Evolutionary conservation across 2,329 filamentous ascomycete genomes (phyloP).

Genomic region (Scolecobasidium constrictum): DNA sequence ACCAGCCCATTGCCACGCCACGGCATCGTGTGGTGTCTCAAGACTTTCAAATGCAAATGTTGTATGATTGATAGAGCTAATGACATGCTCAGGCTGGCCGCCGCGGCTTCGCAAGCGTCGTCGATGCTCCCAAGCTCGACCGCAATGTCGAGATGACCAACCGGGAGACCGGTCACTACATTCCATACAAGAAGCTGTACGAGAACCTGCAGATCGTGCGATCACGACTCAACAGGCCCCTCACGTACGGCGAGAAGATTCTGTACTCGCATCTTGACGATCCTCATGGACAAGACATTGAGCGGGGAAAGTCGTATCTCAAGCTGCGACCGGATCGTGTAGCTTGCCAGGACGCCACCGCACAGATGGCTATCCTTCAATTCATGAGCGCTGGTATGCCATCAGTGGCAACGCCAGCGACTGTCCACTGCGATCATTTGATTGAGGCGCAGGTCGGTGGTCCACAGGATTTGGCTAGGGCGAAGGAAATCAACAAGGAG

Average conservation of each 20-base stretch:
- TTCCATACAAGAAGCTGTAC: slow-evolving; percentile 99
- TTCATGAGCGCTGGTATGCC: slow-evolving; percentile 99
- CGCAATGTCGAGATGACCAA: slow-evolving; percentile 98
- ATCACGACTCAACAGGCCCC: slow-evolving; percentile 76
- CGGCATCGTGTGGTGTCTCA: background rate
- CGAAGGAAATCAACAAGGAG: slow-evolving; percentile 93
- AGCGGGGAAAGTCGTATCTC: slow-evolving; percentile 91
- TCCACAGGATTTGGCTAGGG: slow-evolving; percentile 83
- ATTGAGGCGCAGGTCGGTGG: slow-evolving; percentile 96
- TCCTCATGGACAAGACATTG: slow-evolving; percentile 88
- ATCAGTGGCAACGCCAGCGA: slow-evolving; percentile 84
- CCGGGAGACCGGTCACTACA: slow-evolving; percentile 91
- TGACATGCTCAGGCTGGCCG: slow-evolving; percentile 35
- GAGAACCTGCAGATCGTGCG: slow-evolving; percentile 93
- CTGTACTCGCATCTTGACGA: slow-evolving; percentile 98
- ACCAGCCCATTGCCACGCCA: background rate
- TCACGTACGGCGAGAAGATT: slow-evolving; percentile 97
- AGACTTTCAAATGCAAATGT: background rate
- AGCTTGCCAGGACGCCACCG: slow-evolving; percentile 98
- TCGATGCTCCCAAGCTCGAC: slow-evolving; percentile 68
- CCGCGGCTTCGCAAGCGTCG: slow-evolving; percentile 67
- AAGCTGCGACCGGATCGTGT: slow-evolving; percentile 96
- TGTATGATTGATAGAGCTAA: background rate
- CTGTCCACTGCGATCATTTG: slow-evolving; percentile 98
- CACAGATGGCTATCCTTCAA: slow-evolving; percentile 98